These are phyloP conservation scores for Coelastrella sp. DNA, from an alignment of 139 green algal genomes.

Conservation along the genomic window DNA sequence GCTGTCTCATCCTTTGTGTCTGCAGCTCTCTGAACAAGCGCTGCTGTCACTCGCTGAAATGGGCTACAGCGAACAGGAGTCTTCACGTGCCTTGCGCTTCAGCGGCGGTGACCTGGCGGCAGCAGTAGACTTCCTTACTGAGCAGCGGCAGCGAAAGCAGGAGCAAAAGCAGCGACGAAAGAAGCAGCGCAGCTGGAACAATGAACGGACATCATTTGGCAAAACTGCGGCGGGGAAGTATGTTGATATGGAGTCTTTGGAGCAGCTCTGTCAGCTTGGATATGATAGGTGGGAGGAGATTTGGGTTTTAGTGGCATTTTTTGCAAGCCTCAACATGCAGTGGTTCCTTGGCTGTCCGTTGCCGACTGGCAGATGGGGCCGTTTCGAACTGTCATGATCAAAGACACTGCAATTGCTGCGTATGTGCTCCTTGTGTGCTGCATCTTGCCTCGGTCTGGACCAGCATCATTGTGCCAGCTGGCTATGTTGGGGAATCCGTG, in stretches of 20 bases:
- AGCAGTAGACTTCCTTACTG: conserved; percentile 65
- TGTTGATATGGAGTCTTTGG: conserved; percentile 61
- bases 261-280: conserved; percentile 50
- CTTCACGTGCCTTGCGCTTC: conserved; percentile 65
- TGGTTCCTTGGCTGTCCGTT: too few species aligned
- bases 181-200: conserved; percentile 28
- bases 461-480: too few species aligned
- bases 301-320: background rate
- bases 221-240: conserved; percentile 56
- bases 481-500: too few species aligned
- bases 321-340: too few species aligned
- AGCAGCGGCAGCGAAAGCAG: conserved; percentile 55
- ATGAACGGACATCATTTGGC: conserved; percentile 51
- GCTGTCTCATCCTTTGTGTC: too few species aligned
- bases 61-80: conserved; percentile 71
- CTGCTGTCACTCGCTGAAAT: conserved; percentile 68
- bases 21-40: conserved; percentile 69
- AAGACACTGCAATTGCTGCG: too few species aligned
- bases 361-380: too few species aligned
- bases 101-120: conserved; percentile 54
- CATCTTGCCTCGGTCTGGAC: too few species aligned
- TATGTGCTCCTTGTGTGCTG: too few species aligned
- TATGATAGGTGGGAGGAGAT: conserved; percentile 32
- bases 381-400: too few species aligned
- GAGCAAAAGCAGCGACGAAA: conserved; percentile 19